A percentile compares a stretch with the other conserved stretches of the same genome.
Conservation (phyloP, 75 land plant species). For the Sequoiadendron giganteum region DNA sequence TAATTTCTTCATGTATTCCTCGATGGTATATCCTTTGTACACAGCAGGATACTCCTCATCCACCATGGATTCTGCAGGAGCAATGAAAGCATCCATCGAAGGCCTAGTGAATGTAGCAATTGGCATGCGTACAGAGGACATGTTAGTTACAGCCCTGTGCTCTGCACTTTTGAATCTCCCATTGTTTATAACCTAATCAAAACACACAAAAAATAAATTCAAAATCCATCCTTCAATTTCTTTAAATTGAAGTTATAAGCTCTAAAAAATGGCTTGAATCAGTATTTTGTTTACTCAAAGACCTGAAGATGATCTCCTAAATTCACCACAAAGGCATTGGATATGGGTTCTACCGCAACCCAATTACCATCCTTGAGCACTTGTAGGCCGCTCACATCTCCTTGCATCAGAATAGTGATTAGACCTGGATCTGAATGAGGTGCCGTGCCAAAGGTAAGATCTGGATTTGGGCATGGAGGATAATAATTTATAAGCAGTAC, state of each 20-base stretch:
- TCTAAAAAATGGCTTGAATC: too few relatives aligned
- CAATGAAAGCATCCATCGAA: constrained; percentile 36
- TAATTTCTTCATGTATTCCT: background rate
- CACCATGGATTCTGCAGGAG: constrained; percentile 38
- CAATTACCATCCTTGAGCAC: constrained; percentile 14
- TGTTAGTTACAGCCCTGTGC: constrained; percentile 46
- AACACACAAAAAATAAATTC: too few relatives aligned
- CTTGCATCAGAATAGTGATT: constrained; percentile 38
- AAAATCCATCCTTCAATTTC: background rate
- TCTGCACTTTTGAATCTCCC: constrained; percentile 48
- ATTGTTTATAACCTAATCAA: constrained; percentile 36
- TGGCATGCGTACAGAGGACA: constrained; percentile 36
- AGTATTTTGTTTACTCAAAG: background rate
- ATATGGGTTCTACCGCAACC: constrained; percentile 18
- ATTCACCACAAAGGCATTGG: constrained; percentile 23
- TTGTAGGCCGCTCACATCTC: constrained; percentile 3
- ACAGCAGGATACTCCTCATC: background rate
- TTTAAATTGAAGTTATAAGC: too few relatives aligned
- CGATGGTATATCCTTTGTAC: background rate
- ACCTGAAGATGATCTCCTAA: constrained; percentile 26
- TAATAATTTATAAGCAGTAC: constrained; percentile 48
- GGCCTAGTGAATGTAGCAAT: constrained; percentile 68
- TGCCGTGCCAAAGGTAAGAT: constrained; percentile 3
- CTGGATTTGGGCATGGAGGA: constrained; percentile 50
- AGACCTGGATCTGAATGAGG: constrained; percentile 56